A percentile compares a stretch with the other conserved stretches of the same genome.
Evolutionary conservation across 2,329 filamentous ascomycete genomes (phyloP).

Genomic region (Aspergillus amoenus): DNA sequence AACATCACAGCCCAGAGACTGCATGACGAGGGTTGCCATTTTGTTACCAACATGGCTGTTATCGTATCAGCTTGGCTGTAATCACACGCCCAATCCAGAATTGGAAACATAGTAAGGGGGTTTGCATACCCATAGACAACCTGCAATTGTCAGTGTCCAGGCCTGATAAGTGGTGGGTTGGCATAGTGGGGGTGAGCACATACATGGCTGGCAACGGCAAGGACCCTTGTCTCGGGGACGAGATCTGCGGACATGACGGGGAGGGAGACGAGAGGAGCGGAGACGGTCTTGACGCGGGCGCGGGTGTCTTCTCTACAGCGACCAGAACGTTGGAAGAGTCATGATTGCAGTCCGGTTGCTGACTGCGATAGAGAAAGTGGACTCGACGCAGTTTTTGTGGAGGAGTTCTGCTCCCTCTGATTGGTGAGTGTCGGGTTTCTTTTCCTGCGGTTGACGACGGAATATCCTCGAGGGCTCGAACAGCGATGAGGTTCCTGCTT

Average conservation of each 20-base stretch:
- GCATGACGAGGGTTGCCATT: constrained; percentile 92
- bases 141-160: constrained; percentile 20
- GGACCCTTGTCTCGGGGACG: constrained; percentile 66
- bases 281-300: neutral
- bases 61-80: constrained; percentile 4
- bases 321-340: constrained; percentile 4
- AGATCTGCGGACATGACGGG: constrained; percentile 36
- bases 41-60: constrained; percentile 93
- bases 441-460: no score
- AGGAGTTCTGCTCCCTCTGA: constrained; percentile 3
- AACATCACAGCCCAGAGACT: constrained; percentile 90
- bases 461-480: no score
- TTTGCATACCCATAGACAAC: constrained; percentile 34
- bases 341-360: neutral
- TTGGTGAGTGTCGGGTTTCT: neutral
- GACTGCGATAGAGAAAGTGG: neutral
- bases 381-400: neutral
- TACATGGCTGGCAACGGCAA: constrained; percentile 96
- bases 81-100: neutral
- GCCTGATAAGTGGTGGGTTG: neutral
- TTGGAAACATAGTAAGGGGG: neutral
- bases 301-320: neutral
- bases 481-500: no score
- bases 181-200: constrained; percentile 13
- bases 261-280: constrained; percentile 9